Conservation (phyloP, 306 rosid species). For the Lithocarpus polystachyus region DNA sequence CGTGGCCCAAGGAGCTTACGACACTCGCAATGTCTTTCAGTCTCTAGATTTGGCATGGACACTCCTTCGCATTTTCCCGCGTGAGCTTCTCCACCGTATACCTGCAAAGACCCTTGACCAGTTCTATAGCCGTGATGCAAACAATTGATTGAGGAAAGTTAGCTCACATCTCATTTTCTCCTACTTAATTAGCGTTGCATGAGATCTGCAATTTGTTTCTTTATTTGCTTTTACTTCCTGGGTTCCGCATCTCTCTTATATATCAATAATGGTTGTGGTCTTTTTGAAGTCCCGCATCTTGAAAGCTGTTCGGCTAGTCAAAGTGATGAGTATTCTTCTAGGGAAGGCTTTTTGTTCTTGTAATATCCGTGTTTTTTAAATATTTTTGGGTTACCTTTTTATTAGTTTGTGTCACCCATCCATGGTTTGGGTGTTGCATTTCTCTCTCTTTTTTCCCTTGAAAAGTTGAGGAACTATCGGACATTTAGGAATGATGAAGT, state of each 20-base stretch:
- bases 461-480: slow-evolving; percentile 18
- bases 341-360: slow-evolving; percentile 43
- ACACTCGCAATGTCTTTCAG: slow-evolving; percentile 97
- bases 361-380: slow-evolving; percentile 34
- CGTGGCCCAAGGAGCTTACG: slow-evolving; percentile 95
- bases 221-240: slow-evolving; percentile 30
- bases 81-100: slow-evolving; percentile 99
- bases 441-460: not conserved
- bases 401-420: slow-evolving; percentile 20
- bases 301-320: slow-evolving; percentile 31
- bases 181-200: slow-evolving; percentile 35
- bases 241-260: slow-evolving; percentile 34
- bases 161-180: slow-evolving; percentile 19
- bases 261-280: slow-evolving; percentile 43
- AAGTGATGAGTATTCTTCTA: slow-evolving; percentile 24
- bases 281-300: slow-evolving; percentile 41
- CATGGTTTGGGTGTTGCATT: slow-evolving; percentile 31
- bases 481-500: slow-evolving; percentile 28
- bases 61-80: slow-evolving; percentile 95
- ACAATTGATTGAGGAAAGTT: slow-evolving; percentile 50
- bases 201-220: slow-evolving; percentile 39
- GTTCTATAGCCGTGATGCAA: slow-evolving; percentile 87
- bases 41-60: slow-evolving; percentile 99
- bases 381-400: not conserved
- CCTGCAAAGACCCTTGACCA: slow-evolving; percentile 95